Evolutionary conservation across 768 basidiomycete species (phyloP), one percentile per base, ranked within the genome.

Genomic region (Neoboletus brunneissimus): DNA sequence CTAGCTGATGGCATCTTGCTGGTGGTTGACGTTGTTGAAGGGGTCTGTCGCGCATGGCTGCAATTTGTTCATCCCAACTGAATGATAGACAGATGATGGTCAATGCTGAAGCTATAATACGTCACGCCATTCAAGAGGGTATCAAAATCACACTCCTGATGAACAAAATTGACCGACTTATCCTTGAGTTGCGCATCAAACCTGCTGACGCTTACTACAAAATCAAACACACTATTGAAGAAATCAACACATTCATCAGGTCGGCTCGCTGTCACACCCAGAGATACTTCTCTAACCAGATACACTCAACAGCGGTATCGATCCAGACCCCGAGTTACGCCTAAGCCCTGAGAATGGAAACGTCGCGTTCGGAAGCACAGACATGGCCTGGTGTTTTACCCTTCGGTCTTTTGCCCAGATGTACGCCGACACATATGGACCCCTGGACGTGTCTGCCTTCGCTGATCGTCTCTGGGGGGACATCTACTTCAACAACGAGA

Each of bases 301-400:
- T 53, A 40, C 56, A 22, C 38, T 50, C 25, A 11, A 55, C 56
- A 90, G 89, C 63, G 77, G 82, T 46, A 92, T 98, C 64, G 85
- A 98, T 72, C 90, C 94, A 2, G 87, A 94, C 72, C 91, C 95
- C 43, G 86, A 87, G 48, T 76, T 91, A 46, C 84, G 97, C 43
- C 72, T 99, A 46, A 96, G 94, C 62, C 97, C 97, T 2, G 97
- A 99, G 70, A 82, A 84, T 40, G 96, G 95, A 43, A 99, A 99
- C 65, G 94, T 99, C 40, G 92, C 95, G 1, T 99, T 99, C 67
- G 95, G 94, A 41, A 95, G 93, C 66, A 88, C 95, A 0, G 92
- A 96, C 69, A 96, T 98, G 93, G 87, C 85, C 46, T 99, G 95
- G 92, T 96, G 92, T 70, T 98, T 98, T 72, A 98, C 97, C 3